Evolutionary conservation across 495 filamentous ascomycete species (phyloP).

Genomic region (Penicillium riverlandense): DNA sequence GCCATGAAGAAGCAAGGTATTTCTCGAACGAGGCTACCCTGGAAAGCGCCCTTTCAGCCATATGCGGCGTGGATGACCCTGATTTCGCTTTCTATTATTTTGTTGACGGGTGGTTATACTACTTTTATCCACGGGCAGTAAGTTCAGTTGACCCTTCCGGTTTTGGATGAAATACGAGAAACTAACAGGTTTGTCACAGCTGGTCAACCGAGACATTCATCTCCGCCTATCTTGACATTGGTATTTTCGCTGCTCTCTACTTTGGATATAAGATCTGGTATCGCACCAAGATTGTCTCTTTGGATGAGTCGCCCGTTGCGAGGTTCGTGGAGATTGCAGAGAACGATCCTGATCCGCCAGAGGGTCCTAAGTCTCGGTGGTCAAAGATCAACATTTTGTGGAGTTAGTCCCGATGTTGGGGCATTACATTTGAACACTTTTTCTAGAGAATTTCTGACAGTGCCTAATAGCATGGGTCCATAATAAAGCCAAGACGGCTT

Average conservation of each 20-base stretch:
- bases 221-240: constrained; percentile 34
- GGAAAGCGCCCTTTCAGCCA: constrained; percentile 40
- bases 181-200: neutral
- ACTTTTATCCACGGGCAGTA: constrained; percentile 46
- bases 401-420: neutral
- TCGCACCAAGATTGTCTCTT: constrained; percentile 41
- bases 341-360: constrained; percentile 13
- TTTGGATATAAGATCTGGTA: constrained; percentile 44
- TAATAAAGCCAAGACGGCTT: no score
- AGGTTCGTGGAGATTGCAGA: constrained; percentile 30
- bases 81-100: constrained; percentile 34
- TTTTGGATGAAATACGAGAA: no score
- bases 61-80: constrained; percentile 39
- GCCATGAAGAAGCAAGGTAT: constrained; percentile 43
- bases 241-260: constrained; percentile 41
- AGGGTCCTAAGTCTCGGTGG: constrained; percentile 5
- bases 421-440: no score
- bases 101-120: constrained; percentile 48
- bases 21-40: constrained; percentile 32
- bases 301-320: constrained; percentile 45
- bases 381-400: constrained; percentile 8
- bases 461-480: no score
- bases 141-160: neutral
- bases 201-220: constrained; percentile 18
- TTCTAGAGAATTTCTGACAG: no score